Evolutionary conservation across 768 basidiomycete genomes (phyloP).

Genomic region (Arthromyces matolae): DNA sequence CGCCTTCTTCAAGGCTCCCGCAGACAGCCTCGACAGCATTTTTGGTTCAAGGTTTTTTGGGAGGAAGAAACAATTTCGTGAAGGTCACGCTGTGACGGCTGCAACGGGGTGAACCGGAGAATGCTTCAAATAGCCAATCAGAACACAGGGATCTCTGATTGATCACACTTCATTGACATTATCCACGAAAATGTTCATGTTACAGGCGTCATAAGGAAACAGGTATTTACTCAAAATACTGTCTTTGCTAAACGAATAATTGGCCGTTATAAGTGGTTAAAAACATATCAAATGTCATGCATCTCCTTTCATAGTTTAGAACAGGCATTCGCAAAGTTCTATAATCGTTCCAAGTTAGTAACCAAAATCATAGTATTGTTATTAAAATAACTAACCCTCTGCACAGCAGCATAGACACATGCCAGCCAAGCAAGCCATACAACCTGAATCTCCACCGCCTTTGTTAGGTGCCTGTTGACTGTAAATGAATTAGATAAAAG

Average conservation of each 20-base stretch:
- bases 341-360: conserved; percentile 9
- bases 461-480: conserved; percentile 56
- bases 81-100: conserved; percentile 44
- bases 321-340: conserved; percentile 78
- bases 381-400: conserved; percentile 45
- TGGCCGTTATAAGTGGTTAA: conserved; percentile 5
- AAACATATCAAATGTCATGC: neutral
- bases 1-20: conserved; percentile 63
- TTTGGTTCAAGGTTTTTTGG: conserved; percentile 48
- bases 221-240: conserved; percentile 7
- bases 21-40: conserved; percentile 84
- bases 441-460: conserved; percentile 39
- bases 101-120: conserved; percentile 50
- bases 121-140: conserved; percentile 31
- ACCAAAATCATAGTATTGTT: neutral
- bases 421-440: conserved; percentile 65
- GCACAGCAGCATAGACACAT: conserved; percentile 66
- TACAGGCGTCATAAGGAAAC: neutral
- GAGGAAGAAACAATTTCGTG: conserved; percentile 33
- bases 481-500: neutral
- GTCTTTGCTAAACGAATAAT: too few species aligned
- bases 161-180: neutral
- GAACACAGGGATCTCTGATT: conserved; percentile 19
- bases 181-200: neutral
- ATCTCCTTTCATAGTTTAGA: conserved; percentile 29